Evolutionary conservation across 768 basidiomycete genomes (phyloP).

Genomic region (Cyclocybe cylindracea): DNA sequence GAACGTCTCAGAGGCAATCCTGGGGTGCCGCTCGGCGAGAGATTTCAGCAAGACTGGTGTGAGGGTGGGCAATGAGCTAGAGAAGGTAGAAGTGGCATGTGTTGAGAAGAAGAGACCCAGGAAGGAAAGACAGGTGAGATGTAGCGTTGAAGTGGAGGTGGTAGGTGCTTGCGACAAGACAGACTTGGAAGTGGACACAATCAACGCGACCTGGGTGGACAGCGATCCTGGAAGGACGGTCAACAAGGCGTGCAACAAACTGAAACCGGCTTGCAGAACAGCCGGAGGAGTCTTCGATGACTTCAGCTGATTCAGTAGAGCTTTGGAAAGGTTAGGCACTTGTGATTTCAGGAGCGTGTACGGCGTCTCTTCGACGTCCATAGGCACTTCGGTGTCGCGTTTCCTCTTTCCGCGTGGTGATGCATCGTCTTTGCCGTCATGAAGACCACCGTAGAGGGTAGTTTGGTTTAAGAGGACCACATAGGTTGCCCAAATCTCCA

Average conservation of each 20-base stretch:
- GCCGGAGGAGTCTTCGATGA: slow-evolving; percentile 73
- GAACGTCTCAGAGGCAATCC: slow-evolving; percentile 87
- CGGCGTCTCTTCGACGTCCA: slow-evolving; percentile 77
- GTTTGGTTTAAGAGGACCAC: slow-evolving; percentile 83
- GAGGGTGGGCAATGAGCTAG: slow-evolving; percentile 60
- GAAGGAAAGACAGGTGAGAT: slow-evolving; percentile 85
- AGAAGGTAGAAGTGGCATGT: slow-evolving; percentile 62
- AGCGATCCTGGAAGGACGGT: slow-evolving; percentile 84
- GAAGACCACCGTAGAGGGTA: slow-evolving; percentile 68
- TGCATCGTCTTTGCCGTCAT: slow-evolving; percentile 52
- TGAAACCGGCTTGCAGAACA: slow-evolving; percentile 86
- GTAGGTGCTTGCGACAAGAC: slow-evolving; percentile 69
- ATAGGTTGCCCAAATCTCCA: slow-evolving; percentile 93
- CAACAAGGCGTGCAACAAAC: slow-evolving; percentile 72
- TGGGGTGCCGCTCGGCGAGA: slow-evolving; percentile 82
- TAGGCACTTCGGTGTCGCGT: slow-evolving; percentile 67
- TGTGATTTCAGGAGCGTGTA: slow-evolving; percentile 71
- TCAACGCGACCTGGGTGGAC: slow-evolving; percentile 61
- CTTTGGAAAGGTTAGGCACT: slow-evolving; percentile 77
- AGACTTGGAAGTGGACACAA: slow-evolving; percentile 64
- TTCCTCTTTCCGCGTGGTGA: slow-evolving; percentile 71
- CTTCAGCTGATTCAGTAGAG: slow-evolving; percentile 83
- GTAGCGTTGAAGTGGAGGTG: slow-evolving; percentile 79
- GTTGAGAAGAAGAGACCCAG: slow-evolving; percentile 79
- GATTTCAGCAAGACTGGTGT: slow-evolving; percentile 76